Conservation (phyloP, 495 filamentous ascomycete species). For the Lineolata rhizophorae region DNA sequence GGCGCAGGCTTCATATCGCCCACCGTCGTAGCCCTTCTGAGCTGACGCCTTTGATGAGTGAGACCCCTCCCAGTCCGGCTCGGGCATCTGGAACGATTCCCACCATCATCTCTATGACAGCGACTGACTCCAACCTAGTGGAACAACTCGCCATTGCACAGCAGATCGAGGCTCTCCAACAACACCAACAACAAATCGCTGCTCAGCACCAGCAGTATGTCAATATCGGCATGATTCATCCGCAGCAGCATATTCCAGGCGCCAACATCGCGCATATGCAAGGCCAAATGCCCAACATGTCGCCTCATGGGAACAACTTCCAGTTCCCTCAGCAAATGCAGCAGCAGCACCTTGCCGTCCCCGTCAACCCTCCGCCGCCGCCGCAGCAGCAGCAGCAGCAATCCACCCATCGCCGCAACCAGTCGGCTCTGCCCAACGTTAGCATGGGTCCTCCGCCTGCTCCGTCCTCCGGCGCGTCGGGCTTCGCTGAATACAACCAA, state of each 20-base stretch:
- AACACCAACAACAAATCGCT: constrained; percentile 95
- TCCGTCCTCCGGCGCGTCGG: constrained; percentile 85
- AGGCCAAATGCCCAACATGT: constrained; percentile 46
- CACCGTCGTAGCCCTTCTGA: constrained; percentile 94
- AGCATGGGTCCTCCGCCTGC: constrained; percentile 78
- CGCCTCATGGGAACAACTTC: constrained; percentile 61
- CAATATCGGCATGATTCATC: constrained; percentile 82
- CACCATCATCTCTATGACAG: background rate
- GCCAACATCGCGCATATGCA: constrained; percentile 48
- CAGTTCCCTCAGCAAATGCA: constrained; percentile 72
- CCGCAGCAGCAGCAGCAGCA: too few species aligned
- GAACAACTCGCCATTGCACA: constrained; percentile 98
- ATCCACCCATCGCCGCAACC: constrained; percentile 86
- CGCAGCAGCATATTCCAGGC: constrained; percentile 49
- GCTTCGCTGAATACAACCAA: constrained; percentile 64
- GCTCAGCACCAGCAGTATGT: constrained; percentile 92
- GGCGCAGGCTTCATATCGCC: constrained; percentile 89
- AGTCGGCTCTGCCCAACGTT: constrained; percentile 86
- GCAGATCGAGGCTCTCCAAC: constrained; percentile 93
- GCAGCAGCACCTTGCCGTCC: constrained; percentile 40
- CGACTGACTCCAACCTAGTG: constrained; percentile 22
- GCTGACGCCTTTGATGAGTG: constrained; percentile 96
- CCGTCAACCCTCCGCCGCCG: constrained; percentile 42
- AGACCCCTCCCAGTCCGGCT: constrained; percentile 28
- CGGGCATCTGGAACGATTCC: background rate